Evolutionary conservation across 305 asterid species (phyloP), one percentile per base, ranked within the genome.

Genomic region (Solanum hybrid): DNA sequence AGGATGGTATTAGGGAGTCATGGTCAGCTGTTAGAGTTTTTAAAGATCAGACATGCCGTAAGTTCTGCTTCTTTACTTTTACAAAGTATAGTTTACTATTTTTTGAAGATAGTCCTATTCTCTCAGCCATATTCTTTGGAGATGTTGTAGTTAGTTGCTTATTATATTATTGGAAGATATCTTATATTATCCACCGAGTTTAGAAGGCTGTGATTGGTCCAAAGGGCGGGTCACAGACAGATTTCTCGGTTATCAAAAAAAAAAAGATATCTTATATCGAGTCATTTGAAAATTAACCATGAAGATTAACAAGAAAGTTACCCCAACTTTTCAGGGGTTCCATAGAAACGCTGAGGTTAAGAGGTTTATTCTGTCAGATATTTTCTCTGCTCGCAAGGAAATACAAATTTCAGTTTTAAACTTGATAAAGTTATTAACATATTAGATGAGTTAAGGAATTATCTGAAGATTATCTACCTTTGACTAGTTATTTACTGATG

Each of bases 1-100:
- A 95, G 94, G 98, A 95, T 64, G 94, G 98, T 90, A 97, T 97
- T 87, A 94, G 95, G 93, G 96, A 93, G 90, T 96, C 97, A 5
- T 97, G 98, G 99, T 87, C 89, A 87, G 92, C 97, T 90, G 91
- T 94, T 88, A 89, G 91, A 89, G 92, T 92, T 84, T 89, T 89
- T 88, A 93, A 87, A 90, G 89, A 88, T 85, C 88, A 92, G 90
- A 90, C 90, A 92, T 81, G 61, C 89, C 75, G 98, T 97, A 96
- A 95, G 98, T 94, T 90, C 86, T n/a, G 37, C 31, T 57, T 84
- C 77, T 74, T 29, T 28, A 33, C 88, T 85, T 61, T 33, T 22
- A 61, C 51, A 34, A 61, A 12, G 51, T 85, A 22, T 33, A 57
- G 51, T 61, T 85, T 33, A n/a, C 46, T 61, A 33, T 57, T 85